Evolutionary conservation across 1,284 basidiomycete species (phyloP).

Genomic region (Volvariella volvacea): DNA sequence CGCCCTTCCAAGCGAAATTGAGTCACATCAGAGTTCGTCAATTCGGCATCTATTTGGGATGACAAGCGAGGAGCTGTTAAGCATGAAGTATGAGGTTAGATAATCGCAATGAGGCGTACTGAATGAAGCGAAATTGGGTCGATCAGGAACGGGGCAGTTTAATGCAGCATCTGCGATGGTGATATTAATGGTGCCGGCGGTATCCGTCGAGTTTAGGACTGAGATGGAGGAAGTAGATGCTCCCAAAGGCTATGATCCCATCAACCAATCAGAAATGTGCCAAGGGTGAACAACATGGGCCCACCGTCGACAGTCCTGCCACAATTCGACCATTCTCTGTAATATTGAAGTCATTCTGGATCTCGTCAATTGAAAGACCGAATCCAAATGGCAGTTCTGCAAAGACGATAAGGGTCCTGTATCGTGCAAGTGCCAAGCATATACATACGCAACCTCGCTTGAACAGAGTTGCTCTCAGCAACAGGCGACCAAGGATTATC

Average conservation of each 20-base stretch:
- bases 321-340: conserved; percentile 43
- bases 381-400: conserved; percentile 77
- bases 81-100: conserved; percentile 1
- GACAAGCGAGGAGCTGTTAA: conserved; percentile 2
- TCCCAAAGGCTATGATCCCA: conserved; percentile 44
- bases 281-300: conserved; percentile 7
- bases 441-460: conserved; percentile 47
- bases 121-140: conserved; percentile 49
- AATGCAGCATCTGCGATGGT: conserved; percentile 53
- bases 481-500: conserved; percentile 55
- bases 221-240: conserved; percentile 51
- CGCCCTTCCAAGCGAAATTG: conserved; percentile 59
- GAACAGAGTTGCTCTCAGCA: conserved; percentile 51
- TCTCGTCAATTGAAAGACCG: conserved; percentile 53
- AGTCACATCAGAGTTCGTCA: conserved; percentile 38
- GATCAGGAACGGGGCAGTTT: conserved; percentile 40
- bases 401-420: conserved; percentile 4
- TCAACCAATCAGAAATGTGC: too few species aligned
- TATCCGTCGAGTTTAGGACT: conserved; percentile 48
- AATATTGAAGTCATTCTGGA: conserved; percentile 63
- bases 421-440: neutral
- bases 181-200: conserved; percentile 62
- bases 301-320: conserved; percentile 51
- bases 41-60: conserved; percentile 35
- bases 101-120: conserved; percentile 30